Evolutionary conservation across 441 rosid genomes (phyloP), one percentile per base, ranked within the genome.

Genomic region (Lepidium campestre): DNA sequence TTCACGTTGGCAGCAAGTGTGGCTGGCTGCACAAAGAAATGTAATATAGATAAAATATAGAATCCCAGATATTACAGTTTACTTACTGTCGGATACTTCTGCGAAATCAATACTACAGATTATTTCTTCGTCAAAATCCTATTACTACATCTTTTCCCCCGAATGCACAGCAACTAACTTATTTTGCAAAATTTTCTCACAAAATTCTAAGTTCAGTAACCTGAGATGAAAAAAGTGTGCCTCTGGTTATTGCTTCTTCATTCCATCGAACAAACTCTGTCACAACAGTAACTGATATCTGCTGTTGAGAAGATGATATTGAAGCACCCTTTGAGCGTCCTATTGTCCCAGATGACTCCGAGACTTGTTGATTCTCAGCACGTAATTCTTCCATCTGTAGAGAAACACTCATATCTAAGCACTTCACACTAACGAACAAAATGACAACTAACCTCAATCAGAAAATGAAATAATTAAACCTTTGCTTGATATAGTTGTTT

Each of bases 261-360:
- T 89, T 95, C 99, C 97, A 95, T 53, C 88, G 86, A 62, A 87
- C 93, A 83, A 95, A 90, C 82, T 92, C 99, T 19, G 97, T 92
- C 77, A 89, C 98, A 72, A 85, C 96, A 9, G 97, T 89, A 65
- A 95, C 98, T 79, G 99, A 87, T 80, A 92, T 90, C 82, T 92
- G 93, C 78, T 85, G 96, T 60, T 79, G 92, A 27, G 90, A 84
- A 78, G 96, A 82, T 66, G 95, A 77, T 59, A 90, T 79, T 46
- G 99, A 80, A 77, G 96, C 91, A 70, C 97, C 99, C 76, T 72
- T 95, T 60, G 98, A 89, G 37, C 96, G 96, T 42, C 98, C 99
- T 75, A 90, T 83, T 32, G 98, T 81, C 49, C 98, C 97, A 62
- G 87, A 76, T 81, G 96, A 85, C 70, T 90, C 97, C 31, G 95